These are phyloP conservation scores for Jamesozyma jinghongensis DNA, from an alignment of 805 yeast species.

Conservation along the genomic window DNA sequence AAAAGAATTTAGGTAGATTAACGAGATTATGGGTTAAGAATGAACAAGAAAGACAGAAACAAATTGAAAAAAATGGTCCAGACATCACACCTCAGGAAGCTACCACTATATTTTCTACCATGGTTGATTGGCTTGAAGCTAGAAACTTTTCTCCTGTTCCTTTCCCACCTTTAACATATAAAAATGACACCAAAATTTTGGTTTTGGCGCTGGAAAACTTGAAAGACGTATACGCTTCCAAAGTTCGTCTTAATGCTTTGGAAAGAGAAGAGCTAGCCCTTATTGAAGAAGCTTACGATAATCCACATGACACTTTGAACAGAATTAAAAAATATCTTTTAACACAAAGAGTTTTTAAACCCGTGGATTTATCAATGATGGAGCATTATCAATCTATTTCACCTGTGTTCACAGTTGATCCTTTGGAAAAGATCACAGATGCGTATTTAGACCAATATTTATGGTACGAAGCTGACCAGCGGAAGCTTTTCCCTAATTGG, in stretches of 20 bases:
- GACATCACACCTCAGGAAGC: conserved; percentile 81
- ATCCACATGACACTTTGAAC: conserved; percentile 86
- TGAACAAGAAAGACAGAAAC: conserved; percentile 83
- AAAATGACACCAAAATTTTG: conserved; percentile 85
- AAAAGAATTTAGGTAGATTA: conserved; percentile 84
- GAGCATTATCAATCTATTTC: conserved; percentile 76
- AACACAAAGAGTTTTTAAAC: conserved; percentile 89
- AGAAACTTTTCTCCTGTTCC: conserved; percentile 81
- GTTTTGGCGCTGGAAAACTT: conserved; percentile 83
- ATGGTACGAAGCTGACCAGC: conserved; percentile 90
- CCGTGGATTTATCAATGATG: conserved; percentile 78
- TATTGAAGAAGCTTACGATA: conserved; percentile 93
- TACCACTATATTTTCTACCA: conserved; percentile 70
- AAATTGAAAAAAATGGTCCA: conserved; percentile 78
- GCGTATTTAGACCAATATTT: conserved; percentile 91
- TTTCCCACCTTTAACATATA: conserved; percentile 85
- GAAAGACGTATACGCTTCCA: conserved; percentile 69
- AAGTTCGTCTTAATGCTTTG: conserved; percentile 68
- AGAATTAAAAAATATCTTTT: conserved; percentile 73
- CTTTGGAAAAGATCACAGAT: conserved; percentile 90
- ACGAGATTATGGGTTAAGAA: conserved; percentile 87
- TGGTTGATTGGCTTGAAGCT: conserved; percentile 87
- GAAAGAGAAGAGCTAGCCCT: conserved; percentile 90
- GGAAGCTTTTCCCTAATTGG: conserved; percentile 91
- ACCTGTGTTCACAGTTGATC: conserved; percentile 84